These are phyloP conservation scores for Aspergillus sp. DNA, from an alignment of 2,329 filamentous ascomycete species.

Conservation along the genomic window DNA sequence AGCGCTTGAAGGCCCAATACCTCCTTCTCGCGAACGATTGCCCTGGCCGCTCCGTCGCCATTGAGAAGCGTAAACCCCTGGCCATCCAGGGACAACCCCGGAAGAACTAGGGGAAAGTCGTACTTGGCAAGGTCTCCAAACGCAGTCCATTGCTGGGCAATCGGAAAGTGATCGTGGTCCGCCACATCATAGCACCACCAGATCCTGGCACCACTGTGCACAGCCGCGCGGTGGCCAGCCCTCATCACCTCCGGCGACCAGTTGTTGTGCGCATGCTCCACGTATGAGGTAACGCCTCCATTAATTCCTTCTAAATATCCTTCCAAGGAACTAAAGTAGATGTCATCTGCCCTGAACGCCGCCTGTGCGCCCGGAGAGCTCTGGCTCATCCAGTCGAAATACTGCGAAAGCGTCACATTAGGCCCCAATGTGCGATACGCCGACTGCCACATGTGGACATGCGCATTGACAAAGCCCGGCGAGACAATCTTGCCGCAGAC, in stretches of 20 bases:
- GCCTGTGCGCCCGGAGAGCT: neutral
- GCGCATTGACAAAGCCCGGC: conserved; percentile 59
- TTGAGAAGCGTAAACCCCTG: neutral
- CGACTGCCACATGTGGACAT: conserved; percentile 59
- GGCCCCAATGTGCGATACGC: conserved; percentile 54
- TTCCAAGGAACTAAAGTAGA: conserved; percentile 49
- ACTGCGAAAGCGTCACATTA: conserved; percentile 53
- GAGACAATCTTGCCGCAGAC: conserved; percentile 17
- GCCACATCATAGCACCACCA: conserved; percentile 47
- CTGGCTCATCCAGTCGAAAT: conserved; percentile 33
- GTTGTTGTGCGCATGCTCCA: conserved; percentile 56
- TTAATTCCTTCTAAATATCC: conserved; percentile 54
- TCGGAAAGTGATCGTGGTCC: neutral
- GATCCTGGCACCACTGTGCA: conserved; percentile 52
- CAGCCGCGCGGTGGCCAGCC: conserved; percentile 48
- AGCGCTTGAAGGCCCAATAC: neutral
- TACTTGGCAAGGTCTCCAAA: neutral
- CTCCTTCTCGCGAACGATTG: neutral
- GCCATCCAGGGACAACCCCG: neutral
- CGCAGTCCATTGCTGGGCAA: neutral
- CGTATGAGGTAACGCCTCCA: conserved; percentile 53
- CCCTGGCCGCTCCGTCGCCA: neutral
- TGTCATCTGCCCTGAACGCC: conserved; percentile 46
- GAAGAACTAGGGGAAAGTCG: neutral
- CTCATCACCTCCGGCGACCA: conserved; percentile 33